phyloP scores from a whole-genome alignment of 768 basidiomycete species.

The Pleurotus giganteus region DNA sequence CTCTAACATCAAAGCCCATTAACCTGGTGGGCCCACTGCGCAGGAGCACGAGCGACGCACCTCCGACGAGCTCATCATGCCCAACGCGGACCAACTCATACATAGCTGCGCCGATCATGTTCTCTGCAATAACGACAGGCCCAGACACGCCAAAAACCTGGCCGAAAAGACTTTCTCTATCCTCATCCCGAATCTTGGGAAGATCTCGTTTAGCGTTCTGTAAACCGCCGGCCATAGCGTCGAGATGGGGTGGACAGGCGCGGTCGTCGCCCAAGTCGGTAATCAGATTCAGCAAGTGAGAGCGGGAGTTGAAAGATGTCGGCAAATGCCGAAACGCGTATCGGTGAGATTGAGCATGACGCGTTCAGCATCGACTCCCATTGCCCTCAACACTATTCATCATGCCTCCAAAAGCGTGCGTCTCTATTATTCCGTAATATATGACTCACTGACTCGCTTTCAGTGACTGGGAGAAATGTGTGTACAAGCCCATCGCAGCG shows the following conservation, averaged over 20 bases:
- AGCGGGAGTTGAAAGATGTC: slow-evolving; percentile 9
- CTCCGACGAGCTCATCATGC: slow-evolving; percentile 97
- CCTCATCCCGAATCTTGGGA: slow-evolving; percentile 87
- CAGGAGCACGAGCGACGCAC: slow-evolving; percentile 39
- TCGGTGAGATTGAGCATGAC: slow-evolving; percentile 24
- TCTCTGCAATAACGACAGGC: slow-evolving; percentile 95
- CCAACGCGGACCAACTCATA: slow-evolving; percentile 98
- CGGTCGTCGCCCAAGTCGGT: slow-evolving; percentile 1
- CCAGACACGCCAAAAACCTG: slow-evolving; percentile 95
- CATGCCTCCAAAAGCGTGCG: slow-evolving; percentile 97
- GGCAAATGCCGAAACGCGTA: slow-evolving; percentile 19
- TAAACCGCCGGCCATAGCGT: slow-evolving; percentile 86
- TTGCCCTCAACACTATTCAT: slow-evolving; percentile 21
- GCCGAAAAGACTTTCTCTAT: slow-evolving; percentile 83
- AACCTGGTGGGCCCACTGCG: slow-evolving; percentile 8
- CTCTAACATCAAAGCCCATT: slow-evolving; percentile 49
- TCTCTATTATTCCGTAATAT: slow-evolving; percentile 15
- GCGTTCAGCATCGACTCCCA: slow-evolving; percentile 26
- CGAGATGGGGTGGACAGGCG: slow-evolving; percentile 7
- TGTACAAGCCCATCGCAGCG: slow-evolving; percentile 20
- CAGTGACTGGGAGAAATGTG: slow-evolving; percentile 99
- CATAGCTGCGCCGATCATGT: slow-evolving; percentile 96
- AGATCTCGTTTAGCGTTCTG: slow-evolving; percentile 87
- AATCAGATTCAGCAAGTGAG: not conserved
- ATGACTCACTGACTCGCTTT: slow-evolving; percentile 13